These are phyloP conservation scores for Aspergillus bertholletiae DNA, from an alignment of 495 filamentous ascomycete species.

Conservation along the genomic window DNA sequence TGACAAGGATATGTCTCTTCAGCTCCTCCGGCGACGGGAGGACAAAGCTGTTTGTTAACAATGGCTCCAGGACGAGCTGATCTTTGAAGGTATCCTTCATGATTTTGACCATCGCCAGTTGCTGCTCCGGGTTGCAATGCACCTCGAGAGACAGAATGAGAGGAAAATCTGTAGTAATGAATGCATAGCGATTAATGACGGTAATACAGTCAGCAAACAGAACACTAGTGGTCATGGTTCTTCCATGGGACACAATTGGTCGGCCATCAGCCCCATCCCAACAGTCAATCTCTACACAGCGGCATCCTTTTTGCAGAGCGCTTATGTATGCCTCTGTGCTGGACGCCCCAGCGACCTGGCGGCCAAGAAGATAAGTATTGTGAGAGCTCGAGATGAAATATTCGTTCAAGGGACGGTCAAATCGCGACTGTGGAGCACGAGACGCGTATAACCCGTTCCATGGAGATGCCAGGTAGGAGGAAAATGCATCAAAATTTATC, in stretches of 20 bases:
- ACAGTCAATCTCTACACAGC: conserved; percentile 95
- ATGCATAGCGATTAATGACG: conserved; percentile 91
- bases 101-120: conserved; percentile 83
- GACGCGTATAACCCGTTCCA: conserved; percentile 60
- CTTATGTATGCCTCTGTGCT: conserved; percentile 92
- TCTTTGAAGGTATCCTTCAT: conserved; percentile 80
- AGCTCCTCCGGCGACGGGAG: conserved; percentile 87
- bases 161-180: conserved; percentile 74
- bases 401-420: conserved; percentile 87
- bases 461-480: conserved; percentile 70
- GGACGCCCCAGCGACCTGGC: conserved; percentile 83
- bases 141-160: conserved; percentile 94
- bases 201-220: conserved; percentile 86
- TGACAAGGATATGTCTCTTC: conserved; percentile 79
- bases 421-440: conserved; percentile 51
- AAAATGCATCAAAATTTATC: conserved; percentile 74
- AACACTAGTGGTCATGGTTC: conserved; percentile 82
- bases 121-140: conserved; percentile 81
- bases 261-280: conserved; percentile 89
- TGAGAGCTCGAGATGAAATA: conserved; percentile 99
- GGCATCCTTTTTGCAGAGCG: conserved; percentile 82
- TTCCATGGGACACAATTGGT: conserved; percentile 85
- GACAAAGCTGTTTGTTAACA: conserved; percentile 57
- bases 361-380: conserved; percentile 92
- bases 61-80: conserved; percentile 69